Evolutionary conservation across 2,329 filamentous ascomycete species (phyloP).

Genomic region (Hypocrella siamensis): DNA sequence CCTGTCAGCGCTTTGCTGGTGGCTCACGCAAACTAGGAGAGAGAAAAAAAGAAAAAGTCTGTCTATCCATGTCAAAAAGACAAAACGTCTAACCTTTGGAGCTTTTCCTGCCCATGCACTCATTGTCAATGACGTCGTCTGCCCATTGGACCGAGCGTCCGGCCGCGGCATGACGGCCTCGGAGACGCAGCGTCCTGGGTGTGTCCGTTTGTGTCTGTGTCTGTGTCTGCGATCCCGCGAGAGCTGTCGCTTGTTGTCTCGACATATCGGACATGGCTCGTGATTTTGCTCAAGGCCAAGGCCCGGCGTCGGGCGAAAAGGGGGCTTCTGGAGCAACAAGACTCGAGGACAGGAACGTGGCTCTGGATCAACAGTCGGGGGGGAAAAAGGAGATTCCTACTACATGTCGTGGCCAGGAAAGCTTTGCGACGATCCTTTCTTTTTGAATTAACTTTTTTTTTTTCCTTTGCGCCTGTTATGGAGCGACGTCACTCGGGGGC

Average conservation of each 20-base stretch:
- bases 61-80: not conserved
- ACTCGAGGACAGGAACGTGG: too few species aligned
- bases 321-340: too few species aligned
- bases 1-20: not conserved
- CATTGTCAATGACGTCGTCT: constrained; percentile 86
- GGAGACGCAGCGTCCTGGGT: constrained; percentile 31
- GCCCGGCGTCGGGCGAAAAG: too few species aligned
- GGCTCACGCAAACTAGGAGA: not conserved
- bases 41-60: not conserved
- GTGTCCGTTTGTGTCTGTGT: constrained; percentile 13
- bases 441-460: too few species aligned
- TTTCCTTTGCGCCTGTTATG: too few species aligned
- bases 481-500: too few species aligned
- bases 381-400: too few species aligned
- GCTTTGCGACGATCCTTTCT: too few species aligned
- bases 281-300: too few species aligned
- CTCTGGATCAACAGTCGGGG: too few species aligned
- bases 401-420: too few species aligned
- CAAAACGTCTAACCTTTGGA: constrained; percentile 59
- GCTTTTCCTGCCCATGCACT: constrained; percentile 82
- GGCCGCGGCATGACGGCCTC: constrained; percentile 28
- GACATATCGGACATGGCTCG: constrained; percentile 1
- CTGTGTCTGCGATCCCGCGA: constrained; percentile 7
- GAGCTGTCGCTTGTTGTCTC: not conserved
- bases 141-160: constrained; percentile 73